Conservation (phyloP, 2,329 filamentous ascomycete genomes). For the Blastomyces percursus region DNA sequence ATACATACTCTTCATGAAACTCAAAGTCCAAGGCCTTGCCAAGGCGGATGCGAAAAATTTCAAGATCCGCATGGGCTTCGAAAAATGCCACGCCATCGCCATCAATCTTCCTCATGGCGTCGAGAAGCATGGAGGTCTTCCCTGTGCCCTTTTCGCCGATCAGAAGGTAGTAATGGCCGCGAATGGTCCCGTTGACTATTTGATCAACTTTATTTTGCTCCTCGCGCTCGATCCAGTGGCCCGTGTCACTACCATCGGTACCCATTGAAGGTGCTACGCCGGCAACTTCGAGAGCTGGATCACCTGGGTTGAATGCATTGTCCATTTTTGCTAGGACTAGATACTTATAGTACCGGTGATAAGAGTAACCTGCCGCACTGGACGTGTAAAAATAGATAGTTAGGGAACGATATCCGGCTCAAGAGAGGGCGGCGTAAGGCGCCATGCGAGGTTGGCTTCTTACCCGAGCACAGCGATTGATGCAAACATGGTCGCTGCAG, state of each 20-base stretch:
- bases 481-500: conserved; percentile 63
- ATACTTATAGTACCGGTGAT: conserved; percentile 79
- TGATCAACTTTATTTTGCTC: conserved; percentile 72
- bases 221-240: conserved; percentile 71
- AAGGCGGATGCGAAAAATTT: conserved; percentile 86
- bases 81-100: conserved; percentile 90
- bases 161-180: conserved; percentile 81
- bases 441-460: background rate
- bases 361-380: conserved; percentile 57
- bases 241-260: conserved; percentile 33
- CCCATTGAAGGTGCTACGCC: conserved; percentile 38
- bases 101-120: conserved; percentile 87
- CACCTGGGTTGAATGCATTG: conserved; percentile 81
- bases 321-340: conserved; percentile 87
- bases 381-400: background rate
- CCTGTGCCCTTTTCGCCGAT: conserved; percentile 94
- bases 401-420: conserved; percentile 40
- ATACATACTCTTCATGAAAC: conserved; percentile 79
- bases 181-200: conserved; percentile 63
- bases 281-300: conserved; percentile 75
- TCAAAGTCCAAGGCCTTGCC: conserved; percentile 94
- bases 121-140: conserved; percentile 92
- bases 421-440: background rate
- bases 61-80: conserved; percentile 86
- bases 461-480: conserved; percentile 61